Percentiles rank a stretch among this genome's conserved stretches.
These are phyloP conservation scores for Aspergillus incahuasiensis DNA, from an alignment of 495 filamentous ascomycete genomes.

Conservation along the genomic window DNA sequence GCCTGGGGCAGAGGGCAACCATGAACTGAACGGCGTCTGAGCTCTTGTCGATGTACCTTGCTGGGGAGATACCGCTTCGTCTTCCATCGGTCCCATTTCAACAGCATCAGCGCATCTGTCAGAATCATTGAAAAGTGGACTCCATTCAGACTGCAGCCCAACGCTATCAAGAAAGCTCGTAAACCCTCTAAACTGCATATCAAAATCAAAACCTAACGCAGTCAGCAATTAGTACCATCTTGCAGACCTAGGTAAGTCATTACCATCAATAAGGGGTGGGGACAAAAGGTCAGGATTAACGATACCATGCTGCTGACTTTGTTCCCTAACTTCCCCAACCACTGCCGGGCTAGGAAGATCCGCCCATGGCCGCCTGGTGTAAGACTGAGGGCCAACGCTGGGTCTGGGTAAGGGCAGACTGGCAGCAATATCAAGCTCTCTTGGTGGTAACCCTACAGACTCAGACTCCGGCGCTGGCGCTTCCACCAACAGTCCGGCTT, in stretches of 20 bases:
- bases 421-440: too few relatives aligned
- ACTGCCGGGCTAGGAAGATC: too few relatives aligned
- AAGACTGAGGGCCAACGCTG: too few relatives aligned
- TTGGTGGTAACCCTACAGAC: too few relatives aligned
- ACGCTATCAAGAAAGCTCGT: conserved; percentile 9
- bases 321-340: too few relatives aligned
- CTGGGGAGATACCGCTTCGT: background rate
- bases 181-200: conserved; percentile 6
- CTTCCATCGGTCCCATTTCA: background rate
- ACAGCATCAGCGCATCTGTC: background rate
- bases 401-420: too few relatives aligned
- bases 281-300: too few relatives aligned
- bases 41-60: conserved; percentile 3
- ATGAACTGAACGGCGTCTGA: conserved; percentile 1
- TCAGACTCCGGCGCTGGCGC: too few relatives aligned
- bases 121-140: background rate
- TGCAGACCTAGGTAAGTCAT: background rate
- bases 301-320: too few relatives aligned
- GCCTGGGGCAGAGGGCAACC: conserved; percentile 6
- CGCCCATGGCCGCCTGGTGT: too few relatives aligned
- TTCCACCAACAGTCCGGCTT: background rate
- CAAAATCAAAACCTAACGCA: background rate
- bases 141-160: conserved; percentile 4
- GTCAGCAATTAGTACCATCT: background rate
- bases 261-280: too few relatives aligned